These are phyloP conservation scores for Pseudogymnoascus sp. DNA, from an alignment of 2,329 filamentous ascomycete genomes.

Conservation along the genomic window DNA sequence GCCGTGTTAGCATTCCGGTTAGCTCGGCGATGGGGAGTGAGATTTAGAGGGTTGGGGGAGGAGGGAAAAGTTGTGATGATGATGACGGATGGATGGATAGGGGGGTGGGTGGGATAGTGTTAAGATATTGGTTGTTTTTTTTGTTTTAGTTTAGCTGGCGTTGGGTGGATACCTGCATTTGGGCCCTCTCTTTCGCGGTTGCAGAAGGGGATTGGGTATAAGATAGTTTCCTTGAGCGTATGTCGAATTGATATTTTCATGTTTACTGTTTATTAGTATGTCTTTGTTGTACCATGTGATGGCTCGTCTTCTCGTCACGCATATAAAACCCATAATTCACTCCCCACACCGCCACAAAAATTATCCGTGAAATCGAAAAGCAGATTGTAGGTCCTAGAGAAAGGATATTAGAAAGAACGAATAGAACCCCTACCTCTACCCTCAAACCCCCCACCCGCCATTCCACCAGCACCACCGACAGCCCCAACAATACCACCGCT, in stretches of 20 bases:
- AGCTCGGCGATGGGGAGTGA: neutral
- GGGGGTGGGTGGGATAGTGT: neutral
- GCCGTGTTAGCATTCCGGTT: neutral
- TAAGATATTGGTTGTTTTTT: conserved; percentile 5
- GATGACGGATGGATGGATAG: neutral
- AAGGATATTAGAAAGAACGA: no score
- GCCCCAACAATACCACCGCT: no score
- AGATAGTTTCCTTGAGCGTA: conserved; percentile 6
- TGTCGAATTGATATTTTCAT: conserved; percentile 1
- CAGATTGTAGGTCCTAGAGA: no score
- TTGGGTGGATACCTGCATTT: conserved; percentile 6
- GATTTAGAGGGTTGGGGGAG: neutral
- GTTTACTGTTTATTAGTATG: neutral
- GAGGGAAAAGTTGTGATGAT: conserved; percentile 4
- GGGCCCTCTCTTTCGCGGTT: neutral
- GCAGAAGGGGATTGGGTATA: conserved; percentile 6
- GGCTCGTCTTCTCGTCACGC: neutral
- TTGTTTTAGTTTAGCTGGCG: neutral
- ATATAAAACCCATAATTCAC: neutral
- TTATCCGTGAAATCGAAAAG: no score
- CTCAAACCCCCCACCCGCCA: no score
- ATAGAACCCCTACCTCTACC: no score
- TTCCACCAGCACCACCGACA: no score
- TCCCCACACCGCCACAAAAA: no score
- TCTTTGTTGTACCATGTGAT: neutral